Base-by-base conservation (phyloP, 2,329 filamentous ascomycete species). In the Rhinocladiella mackenziei region DNA sequence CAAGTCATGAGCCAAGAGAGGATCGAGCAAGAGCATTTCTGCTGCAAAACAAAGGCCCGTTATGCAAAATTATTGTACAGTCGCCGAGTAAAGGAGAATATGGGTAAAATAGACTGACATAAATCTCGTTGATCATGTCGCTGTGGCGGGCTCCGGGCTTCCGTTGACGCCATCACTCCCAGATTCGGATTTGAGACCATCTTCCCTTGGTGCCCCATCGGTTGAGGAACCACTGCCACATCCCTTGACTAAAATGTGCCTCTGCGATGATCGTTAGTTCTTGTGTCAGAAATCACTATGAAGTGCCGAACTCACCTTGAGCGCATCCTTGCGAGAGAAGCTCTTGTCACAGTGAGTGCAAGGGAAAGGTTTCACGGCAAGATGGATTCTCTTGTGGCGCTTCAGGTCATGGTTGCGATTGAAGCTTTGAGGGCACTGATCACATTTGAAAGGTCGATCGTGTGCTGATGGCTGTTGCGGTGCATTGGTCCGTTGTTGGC, bases 321-420 rank as follows among this genome's bases (percentile, higher is more conserved):
- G 72, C 7, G 92, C 92, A 66, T 97, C 92, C 64, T 97, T 97
- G 48, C 92, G 77, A 2, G 89, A 96, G 61, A 98, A 98, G 62
- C 86, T 92, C 77, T 97, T 97, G 50, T 94, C 89, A 63, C 92
- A 98, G 60, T 84, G 84, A 5, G 73, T 79, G 64, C 92, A 98
- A 0, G 89, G 89, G 64, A 91, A 97, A 0, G 92, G 92, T 73
- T 98, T 98, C 29, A 97, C 87, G 0, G 89, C 86, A 45, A 97
- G 68, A 65, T 98, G 92, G 47, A 97, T 97, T 37, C 89, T 75
- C 73, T 95, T 95, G 65, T 98, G 92, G 39, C 92, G 78, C 69
- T 98, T 98, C 57, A 97, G 67, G 61, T 97, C 92, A 61, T 97
- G 92, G 55, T 97, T 97, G 3, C 92, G 77, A 65, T 94, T 97